A percentile compares a stretch with the other conserved stretches of the same genome.
These are phyloP conservation scores for Decorospora gaudefroyi DNA, from an alignment of 2,329 filamentous ascomycete species.

Conservation along the genomic window DNA sequence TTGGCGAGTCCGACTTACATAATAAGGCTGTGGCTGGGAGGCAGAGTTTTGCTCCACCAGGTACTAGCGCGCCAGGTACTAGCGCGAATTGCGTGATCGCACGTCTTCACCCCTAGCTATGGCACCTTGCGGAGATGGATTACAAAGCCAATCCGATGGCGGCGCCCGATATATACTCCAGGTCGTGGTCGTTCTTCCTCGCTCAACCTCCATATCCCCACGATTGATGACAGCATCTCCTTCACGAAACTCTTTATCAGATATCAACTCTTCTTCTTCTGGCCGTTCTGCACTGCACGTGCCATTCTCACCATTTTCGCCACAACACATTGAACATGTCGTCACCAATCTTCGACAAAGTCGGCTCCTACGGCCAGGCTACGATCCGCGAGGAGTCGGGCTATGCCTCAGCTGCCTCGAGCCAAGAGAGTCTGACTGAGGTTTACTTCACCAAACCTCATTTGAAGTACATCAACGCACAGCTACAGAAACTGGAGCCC, in stretches of 20 bases:
- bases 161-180: conserved; percentile 38
- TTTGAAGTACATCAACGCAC: conserved; percentile 85
- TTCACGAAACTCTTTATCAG: conserved; percentile 22
- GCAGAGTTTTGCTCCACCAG: conserved; percentile 30
- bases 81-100: conserved; percentile 44
- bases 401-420: conserved; percentile 73
- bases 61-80: conserved; percentile 35
- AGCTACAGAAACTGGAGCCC: conserved; percentile 84
- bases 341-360: conserved; percentile 32
- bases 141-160: conserved; percentile 39
- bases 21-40: conserved; percentile 21
- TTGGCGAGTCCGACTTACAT: conserved; percentile 30
- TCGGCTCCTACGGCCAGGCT: conserved; percentile 33
- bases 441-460: conserved; percentile 87
- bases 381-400: conserved; percentile 70
- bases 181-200: conserved; percentile 18
- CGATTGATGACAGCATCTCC: conserved; percentile 30
- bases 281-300: conserved; percentile 29
- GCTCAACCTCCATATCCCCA: conserved; percentile 25
- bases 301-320: conserved; percentile 4
- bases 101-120: conserved; percentile 37
- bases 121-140: conserved; percentile 36
- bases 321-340: conserved; percentile 30
- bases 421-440: conserved; percentile 67
- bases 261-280: conserved; percentile 14